phyloP scores from a whole-genome alignment of 495 filamentous ascomycete genomes.

The Aspergillus leporis region DNA sequence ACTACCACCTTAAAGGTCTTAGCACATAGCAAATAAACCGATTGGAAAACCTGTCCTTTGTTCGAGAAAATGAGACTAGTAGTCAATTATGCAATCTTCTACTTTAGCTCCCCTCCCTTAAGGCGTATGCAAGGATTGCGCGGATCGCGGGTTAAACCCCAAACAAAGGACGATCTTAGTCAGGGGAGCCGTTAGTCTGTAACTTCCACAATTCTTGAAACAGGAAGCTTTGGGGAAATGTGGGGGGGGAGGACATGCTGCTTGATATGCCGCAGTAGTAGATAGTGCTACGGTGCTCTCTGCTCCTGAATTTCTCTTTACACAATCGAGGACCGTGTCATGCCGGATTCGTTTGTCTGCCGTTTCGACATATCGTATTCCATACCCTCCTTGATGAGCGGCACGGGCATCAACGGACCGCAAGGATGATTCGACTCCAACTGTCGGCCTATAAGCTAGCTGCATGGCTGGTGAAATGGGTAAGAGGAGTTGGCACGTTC shows the following conservation, averaged over 20 bases:
- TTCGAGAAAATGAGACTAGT: conserved; percentile 20
- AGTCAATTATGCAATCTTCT: conserved; percentile 17
- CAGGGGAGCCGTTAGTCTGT: conserved; percentile 3
- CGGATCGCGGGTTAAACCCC: conserved; percentile 15
- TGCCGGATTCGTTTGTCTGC: neutral
- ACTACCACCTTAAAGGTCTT: neutral
- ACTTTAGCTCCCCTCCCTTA: conserved; percentile 10
- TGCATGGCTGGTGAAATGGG: neutral
- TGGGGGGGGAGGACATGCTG: neutral
- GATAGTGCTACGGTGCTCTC: neutral
- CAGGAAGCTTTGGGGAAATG: neutral
- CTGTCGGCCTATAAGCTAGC: neutral
- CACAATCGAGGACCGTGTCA: neutral
- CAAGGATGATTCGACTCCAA: neutral
- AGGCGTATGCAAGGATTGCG: conserved; percentile 25
- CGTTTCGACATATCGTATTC: neutral
- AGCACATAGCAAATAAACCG: conserved; percentile 19
- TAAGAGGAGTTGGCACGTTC: conserved; percentile 1
- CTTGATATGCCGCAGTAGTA: neutral
- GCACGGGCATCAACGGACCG: neutral
- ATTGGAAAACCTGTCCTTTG: conserved; percentile 17
- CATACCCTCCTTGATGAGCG: neutral
- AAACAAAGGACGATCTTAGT: conserved; percentile 18
- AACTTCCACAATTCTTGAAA: conserved; percentile 1
- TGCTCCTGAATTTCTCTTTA: neutral